Conservation (phyloP, 176 grass and related monocot species). For the Ampelocalamus luodianensis region DNA sequence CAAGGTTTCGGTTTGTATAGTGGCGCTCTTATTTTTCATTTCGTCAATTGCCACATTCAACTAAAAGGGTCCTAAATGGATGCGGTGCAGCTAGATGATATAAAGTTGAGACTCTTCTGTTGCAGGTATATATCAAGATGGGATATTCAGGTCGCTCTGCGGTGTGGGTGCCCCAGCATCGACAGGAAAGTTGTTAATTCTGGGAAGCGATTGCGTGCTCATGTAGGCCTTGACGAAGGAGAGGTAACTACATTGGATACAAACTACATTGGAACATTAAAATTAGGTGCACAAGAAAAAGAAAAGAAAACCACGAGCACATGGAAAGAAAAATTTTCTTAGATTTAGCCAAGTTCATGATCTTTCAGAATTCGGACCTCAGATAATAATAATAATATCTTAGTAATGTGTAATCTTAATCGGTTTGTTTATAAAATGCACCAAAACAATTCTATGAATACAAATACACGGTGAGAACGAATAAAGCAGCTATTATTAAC, state of each 20-base stretch:
- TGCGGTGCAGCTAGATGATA: not conserved
- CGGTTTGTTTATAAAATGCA: not conserved
- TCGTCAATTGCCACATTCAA: not conserved
- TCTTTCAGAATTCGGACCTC: not conserved
- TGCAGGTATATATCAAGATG: conserved; percentile 86
- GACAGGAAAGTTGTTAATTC: conserved; percentile 93
- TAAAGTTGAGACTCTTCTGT: conserved; percentile 20
- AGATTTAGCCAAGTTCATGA: not conserved
- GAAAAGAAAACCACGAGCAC: not conserved
- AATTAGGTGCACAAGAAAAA: not conserved
- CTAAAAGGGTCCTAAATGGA: conserved; percentile 13
- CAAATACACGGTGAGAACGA: conserved; percentile 1
- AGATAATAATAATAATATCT: conserved; percentile 16
- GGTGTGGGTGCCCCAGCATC: conserved; percentile 72
- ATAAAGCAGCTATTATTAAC: not conserved
- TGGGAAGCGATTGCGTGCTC: conserved; percentile 74
- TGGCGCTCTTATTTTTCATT: not conserved
- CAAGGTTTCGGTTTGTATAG: not conserved
- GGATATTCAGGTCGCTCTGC: conserved; percentile 60
- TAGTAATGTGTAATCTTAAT: conserved; percentile 1
- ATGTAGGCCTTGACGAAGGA: conserved; percentile 89
- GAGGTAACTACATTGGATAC: conserved; percentile 53
- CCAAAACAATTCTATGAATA: not conserved
- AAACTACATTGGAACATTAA: not conserved
- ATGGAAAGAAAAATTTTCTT: not conserved